These are phyloP conservation scores for Lyophyllum semitale DNA, from an alignment of 768 basidiomycete species.

Conservation along the genomic window DNA sequence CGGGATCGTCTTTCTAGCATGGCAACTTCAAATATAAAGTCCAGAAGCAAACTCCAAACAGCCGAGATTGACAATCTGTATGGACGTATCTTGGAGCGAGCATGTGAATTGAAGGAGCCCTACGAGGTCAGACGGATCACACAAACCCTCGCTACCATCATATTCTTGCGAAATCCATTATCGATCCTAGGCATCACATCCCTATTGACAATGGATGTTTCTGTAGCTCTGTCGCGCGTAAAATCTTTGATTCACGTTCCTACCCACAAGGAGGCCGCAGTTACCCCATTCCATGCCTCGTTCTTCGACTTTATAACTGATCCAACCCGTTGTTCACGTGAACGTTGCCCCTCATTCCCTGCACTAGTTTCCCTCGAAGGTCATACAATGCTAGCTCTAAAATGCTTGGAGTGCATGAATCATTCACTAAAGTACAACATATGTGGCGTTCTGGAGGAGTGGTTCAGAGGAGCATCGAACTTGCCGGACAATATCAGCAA, in stretches of 20 bases:
- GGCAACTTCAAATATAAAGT: not conserved
- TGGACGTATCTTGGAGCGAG: not conserved
- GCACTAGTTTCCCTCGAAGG: not conserved
- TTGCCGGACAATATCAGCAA: not conserved
- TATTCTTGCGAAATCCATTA: constrained; percentile 13
- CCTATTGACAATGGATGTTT: not conserved
- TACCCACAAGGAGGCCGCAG: not conserved
- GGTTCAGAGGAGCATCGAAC: not conserved
- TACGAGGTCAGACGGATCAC: not conserved
- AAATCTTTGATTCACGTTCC: not conserved
- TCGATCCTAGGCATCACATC: constrained; percentile 7
- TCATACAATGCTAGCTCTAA: constrained; percentile 6
- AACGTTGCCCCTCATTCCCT: constrained; percentile 5
- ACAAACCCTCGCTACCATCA: not conserved
- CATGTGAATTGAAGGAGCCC: not conserved
- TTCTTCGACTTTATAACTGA: constrained; percentile 14
- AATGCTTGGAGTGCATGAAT: constrained; percentile 11
- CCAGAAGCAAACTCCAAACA: not conserved
- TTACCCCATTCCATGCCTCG: not conserved
- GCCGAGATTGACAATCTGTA: not conserved
- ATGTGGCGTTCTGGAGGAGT: constrained; percentile 4
- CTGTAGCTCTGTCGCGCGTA: not conserved
- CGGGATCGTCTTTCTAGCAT: constrained; percentile 2
- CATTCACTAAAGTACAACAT: constrained; percentile 11
- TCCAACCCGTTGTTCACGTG: constrained; percentile 9